Percentiles rank a stretch among this genome's conserved stretches.
Conservation (phyloP, 345 rosid species). For the Moricandia moricandioides region DNA sequence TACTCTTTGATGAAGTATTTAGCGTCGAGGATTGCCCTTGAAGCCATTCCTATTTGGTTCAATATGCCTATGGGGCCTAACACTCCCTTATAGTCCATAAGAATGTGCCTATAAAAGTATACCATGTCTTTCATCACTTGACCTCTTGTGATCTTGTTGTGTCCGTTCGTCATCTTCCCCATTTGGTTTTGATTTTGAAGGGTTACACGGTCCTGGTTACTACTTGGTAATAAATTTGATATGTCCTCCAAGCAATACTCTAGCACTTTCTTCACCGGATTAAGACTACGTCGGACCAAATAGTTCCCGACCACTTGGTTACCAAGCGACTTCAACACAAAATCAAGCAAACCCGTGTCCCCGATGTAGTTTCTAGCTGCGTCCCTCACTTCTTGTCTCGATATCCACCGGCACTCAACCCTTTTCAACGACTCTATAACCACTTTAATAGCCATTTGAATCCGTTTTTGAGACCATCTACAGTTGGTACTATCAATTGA, state of each 20-base stretch:
- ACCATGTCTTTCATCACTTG: constrained; percentile 68
- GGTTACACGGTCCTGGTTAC: constrained; percentile 40
- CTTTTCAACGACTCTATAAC: constrained; percentile 71
- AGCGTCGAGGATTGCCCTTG: constrained; percentile 69
- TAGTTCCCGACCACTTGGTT: constrained; percentile 87
- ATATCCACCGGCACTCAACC: constrained; percentile 67
- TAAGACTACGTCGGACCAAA: constrained; percentile 77
- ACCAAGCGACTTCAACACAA: constrained; percentile 85
- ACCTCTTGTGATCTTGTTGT: constrained; percentile 53
- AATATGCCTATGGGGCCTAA: constrained; percentile 38
- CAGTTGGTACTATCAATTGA: constrained; percentile 51
- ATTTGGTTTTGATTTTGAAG: constrained; percentile 42
- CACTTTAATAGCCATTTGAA: constrained; percentile 82
- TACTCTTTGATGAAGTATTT: constrained; percentile 72
- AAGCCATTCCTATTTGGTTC: constrained; percentile 51
- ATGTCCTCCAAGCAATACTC: constrained; percentile 86
- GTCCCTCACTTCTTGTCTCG: constrained; percentile 91
- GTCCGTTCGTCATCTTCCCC: constrained; percentile 33
- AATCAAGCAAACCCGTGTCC: constrained; percentile 88
- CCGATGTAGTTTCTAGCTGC: constrained; percentile 85
- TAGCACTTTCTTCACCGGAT: constrained; percentile 85
- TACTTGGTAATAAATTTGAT: constrained; percentile 46
- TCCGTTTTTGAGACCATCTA: constrained; percentile 84
- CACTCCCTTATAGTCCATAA: constrained; percentile 55
- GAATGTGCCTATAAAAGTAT: constrained; percentile 49